Conservation (phyloP, 352 stramenopile genomes). For the Phytophthora pisi region DNA sequence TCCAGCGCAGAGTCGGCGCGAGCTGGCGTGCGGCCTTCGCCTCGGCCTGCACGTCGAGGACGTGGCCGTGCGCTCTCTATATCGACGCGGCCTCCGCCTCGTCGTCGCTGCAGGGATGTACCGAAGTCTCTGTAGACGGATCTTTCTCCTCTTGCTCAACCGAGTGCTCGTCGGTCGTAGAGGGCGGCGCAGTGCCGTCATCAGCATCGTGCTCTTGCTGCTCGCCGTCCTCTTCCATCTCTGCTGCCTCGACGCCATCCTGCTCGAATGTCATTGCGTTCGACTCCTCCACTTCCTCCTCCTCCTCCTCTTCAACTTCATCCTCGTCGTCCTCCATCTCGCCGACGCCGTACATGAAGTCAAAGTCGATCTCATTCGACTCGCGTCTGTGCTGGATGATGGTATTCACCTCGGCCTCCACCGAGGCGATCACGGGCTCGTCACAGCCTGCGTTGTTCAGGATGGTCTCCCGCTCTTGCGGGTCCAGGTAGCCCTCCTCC, state of each 20-base stretch:
- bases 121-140: conserved; percentile 14
- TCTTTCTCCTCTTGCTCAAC: conserved; percentile 21
- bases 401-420: conserved; percentile 82
- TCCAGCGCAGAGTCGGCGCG: not conserved
- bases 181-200: not conserved
- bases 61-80: conserved; percentile 21
- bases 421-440: conserved; percentile 68
- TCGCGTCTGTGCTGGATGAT: conserved; percentile 83
- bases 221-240: conserved; percentile 23
- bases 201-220: conserved; percentile 25
- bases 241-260: conserved; percentile 15
- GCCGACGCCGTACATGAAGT: conserved; percentile 72
- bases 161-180: conserved; percentile 20
- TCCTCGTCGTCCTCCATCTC: conserved; percentile 47
- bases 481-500: conserved; percentile 86
- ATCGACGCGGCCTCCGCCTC: conserved; percentile 29
- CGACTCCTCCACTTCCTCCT: conserved; percentile 35
- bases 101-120: conserved; percentile 27
- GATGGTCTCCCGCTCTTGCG: conserved; percentile 75
- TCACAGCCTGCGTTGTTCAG: conserved; percentile 80
- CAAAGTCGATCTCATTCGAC: conserved; percentile 84
- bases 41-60: conserved; percentile 17
- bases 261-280: conserved; percentile 29
- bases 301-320: conserved; percentile 35
- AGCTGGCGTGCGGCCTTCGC: not conserved